Evolutionary conservation across 2,329 filamentous ascomycete species (phyloP).

Genomic region (Cladophialophora chaetospira): DNA sequence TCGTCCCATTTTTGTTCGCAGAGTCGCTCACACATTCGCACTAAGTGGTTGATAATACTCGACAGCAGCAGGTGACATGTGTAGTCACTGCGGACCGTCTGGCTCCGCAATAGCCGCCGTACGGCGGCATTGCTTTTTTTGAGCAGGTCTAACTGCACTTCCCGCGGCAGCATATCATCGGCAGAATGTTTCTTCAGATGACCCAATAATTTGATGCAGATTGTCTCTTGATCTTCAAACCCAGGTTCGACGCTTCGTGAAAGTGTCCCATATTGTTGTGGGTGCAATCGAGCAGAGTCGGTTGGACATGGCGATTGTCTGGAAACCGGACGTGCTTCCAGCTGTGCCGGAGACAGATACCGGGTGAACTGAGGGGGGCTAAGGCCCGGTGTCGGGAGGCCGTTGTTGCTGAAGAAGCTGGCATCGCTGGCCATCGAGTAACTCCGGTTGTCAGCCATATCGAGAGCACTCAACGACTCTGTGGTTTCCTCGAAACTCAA

Average conservation of each 20-base stretch:
- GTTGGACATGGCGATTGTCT: constrained; percentile 15
- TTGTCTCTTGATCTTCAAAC: constrained; percentile 31
- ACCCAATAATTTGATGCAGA: constrained; percentile 32
- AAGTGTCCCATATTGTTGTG: neutral
- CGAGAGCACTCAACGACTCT: constrained; percentile 26
- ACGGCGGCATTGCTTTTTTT: constrained; percentile 31
- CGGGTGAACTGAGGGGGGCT: constrained; percentile 30
- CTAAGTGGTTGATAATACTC: constrained; percentile 29
- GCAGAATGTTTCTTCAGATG: constrained; percentile 30
- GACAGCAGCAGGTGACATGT: constrained; percentile 32
- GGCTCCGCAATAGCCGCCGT: constrained; percentile 25
- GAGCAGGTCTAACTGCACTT: constrained; percentile 27
- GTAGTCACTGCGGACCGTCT: constrained; percentile 30
- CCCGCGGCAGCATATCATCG: constrained; percentile 19
- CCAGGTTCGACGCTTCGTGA: neutral
- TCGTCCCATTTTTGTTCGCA: constrained; percentile 16
- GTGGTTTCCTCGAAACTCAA: constrained; percentile 25
- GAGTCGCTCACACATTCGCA: constrained; percentile 27
- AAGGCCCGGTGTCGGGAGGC: constrained; percentile 29
- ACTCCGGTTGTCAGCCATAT: constrained; percentile 28
- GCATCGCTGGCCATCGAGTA: constrained; percentile 26
- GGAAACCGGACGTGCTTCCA: constrained; percentile 22
- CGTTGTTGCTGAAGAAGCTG: constrained; percentile 26
- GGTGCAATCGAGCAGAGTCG: constrained; percentile 16
- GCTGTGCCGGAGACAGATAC: constrained; percentile 29